Evolutionary conservation across 2,329 filamentous ascomycete genomes (phyloP), one percentile per base, ranked within the genome.

Genomic region (Arthrobotrys musiformis): DNA sequence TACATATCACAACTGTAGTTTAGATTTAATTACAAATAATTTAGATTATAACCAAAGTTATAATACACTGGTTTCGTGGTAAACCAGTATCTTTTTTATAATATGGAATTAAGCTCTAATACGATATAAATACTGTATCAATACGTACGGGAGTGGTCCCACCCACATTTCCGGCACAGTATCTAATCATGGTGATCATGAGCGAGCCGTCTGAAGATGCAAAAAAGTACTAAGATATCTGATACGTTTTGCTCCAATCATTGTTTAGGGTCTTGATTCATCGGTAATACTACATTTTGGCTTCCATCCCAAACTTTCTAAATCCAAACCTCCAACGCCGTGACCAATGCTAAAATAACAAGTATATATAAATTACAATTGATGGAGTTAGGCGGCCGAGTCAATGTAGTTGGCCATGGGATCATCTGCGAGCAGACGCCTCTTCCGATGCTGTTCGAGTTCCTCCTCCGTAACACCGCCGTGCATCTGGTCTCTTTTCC

Each of bases 401-500:
- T 81, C 92, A 52, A 96, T 83, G 80, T 93, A 89, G 4, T 89
- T 90, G 0, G 93, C 92, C 94, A 97, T 97, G 0, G 94, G 94
- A 84, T 97, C 94, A 79, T 93, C 88, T 0, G 90, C 89, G 28
- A 89, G 89, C 62, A 89, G 88, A 79, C 90, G 87, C 82, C 93
- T 94, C 80, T 89, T 88, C 80, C 93, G 89, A 83, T 96, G 97
- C 75, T 91, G 90, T 72, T 97, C 94, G 85, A 97, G 88, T 79
- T 97, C 93, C 69, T 91, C 92, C 82, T 97, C 93, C 0, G 90
- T 90, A 11, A 95, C 87, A 0, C 91, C 92, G 22, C 89, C 89
- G 81, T 91, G 89, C 87, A 97, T 90, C 82, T 97, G 92, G 68
- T 92, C 89, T 30, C 93, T 85, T 0, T 91, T 92, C 50, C 93